Evolutionary conservation across 371 early-diverging fungal genomes (phyloP).

Genomic region (Mortierella sp.): DNA sequence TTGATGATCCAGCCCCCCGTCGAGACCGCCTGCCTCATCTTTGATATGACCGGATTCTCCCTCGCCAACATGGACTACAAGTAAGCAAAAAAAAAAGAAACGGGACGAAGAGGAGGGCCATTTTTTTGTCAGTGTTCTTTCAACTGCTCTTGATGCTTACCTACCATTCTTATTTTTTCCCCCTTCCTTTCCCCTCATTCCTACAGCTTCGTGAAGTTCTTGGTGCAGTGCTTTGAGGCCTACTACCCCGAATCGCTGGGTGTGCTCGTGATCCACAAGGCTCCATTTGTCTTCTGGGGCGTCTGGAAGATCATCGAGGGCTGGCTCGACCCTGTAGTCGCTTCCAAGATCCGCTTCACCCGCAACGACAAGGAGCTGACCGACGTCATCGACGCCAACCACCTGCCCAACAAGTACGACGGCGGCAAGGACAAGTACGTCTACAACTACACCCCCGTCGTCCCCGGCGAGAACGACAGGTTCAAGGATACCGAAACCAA

Average conservation of each 20-base stretch:
- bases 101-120: no score
- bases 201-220: conserved; percentile 70
- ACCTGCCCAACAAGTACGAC: conserved; percentile 57
- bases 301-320: conserved; percentile 81
- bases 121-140: background rate
- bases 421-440: conserved; percentile 55
- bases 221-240: conserved; percentile 79
- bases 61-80: conserved; percentile 79
- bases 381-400: conserved; percentile 68
- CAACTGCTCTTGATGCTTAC: background rate
- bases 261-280: conserved; percentile 78
- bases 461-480: conserved; percentile 44
- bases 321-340: conserved; percentile 88
- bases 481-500: conserved; percentile 55
- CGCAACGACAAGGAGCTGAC: conserved; percentile 74
- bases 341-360: conserved; percentile 84
- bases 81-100: no score
- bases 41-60: conserved; percentile 84
- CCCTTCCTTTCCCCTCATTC: background rate
- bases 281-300: conserved; percentile 92
- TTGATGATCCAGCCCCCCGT: conserved; percentile 75
- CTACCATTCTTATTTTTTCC: background rate
- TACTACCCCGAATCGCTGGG: conserved; percentile 91
- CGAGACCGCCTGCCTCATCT: conserved; percentile 85
- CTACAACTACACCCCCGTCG: conserved; percentile 53